Base-by-base conservation (phyloP, 345 rosid genomes). In the Mallotus nudiflorus region DNA sequence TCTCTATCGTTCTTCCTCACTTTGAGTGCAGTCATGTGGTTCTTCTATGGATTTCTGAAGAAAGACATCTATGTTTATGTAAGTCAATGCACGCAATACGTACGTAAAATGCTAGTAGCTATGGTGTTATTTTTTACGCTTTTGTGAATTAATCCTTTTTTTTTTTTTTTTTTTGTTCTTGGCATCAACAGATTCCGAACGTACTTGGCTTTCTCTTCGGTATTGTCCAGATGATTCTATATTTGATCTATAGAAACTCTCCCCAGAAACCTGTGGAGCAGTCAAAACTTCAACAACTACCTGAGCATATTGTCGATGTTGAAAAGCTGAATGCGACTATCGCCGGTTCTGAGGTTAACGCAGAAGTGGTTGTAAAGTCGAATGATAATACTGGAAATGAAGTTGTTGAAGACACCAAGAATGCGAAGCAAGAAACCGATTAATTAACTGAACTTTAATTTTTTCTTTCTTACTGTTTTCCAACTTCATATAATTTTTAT, bases 11-110 rank as follows among this genome's bases (percentile, higher is more conserved):
- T 85, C 61, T 39, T 82, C 69, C 85, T 87, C 53, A 81, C 86
- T 40, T 11, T 85, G 31, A 87, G 83, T 77, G 92, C 92, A 20
- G 72, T 85, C 49, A 67, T 70, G 10, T 87, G 92, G 92, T 77
- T 85, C 31, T 73, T 85, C 44, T 87, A 82, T 63, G 92, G 92
- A 1, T 57, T 44, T n/a, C 66, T 75, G 8, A 55, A 53, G 54
- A 69, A 58, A 31, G 79, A 75, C 61, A 16, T 25, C 13, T 75
- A 29, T 54, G 60, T 75, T 40, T 66, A 62, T 29, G 79, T 75
- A 69, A 73, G 71, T 73, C 2, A 42, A 60, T 39, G 20, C 48
- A 62, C 22, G 48, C 31, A 40, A 10, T 40, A 62, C 65, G 28
- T 49, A 49, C 46, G 14, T 8, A 8, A 5, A 8, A 42, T 42